A percentile compares a stretch with the other conserved stretches of the same genome.
Evolutionary conservation across 345 rosid species (phyloP).

Genomic region (Citrus medica): DNA sequence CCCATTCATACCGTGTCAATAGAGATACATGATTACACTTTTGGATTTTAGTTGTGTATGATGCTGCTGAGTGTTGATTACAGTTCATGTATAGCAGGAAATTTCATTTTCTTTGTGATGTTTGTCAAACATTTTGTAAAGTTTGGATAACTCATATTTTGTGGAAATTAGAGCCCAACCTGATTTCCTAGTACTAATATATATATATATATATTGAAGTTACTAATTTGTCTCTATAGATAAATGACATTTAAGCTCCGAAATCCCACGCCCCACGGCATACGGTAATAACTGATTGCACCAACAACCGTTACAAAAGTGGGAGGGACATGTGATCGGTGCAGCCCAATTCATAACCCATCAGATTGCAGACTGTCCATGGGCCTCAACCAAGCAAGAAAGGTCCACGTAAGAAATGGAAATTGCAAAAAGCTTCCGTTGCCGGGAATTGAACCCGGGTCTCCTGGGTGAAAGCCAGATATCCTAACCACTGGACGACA

Average conservation of each 20-base stretch:
- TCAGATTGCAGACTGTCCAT: too few species aligned
- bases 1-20: background rate
- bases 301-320: too few species aligned
- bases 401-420: too few species aligned
- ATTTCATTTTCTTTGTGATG: background rate
- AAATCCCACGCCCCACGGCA: too few species aligned
- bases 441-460: slow-evolving; percentile 72
- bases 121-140: background rate
- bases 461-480: slow-evolving; percentile 89
- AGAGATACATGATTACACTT: background rate
- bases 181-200: too few species aligned
- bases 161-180: background rate
- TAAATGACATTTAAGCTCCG: too few species aligned
- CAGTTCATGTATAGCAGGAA: background rate
- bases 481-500: slow-evolving; percentile 98
- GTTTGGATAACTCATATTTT: background rate
- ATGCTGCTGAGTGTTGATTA: background rate
- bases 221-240: too few species aligned
- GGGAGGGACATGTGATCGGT: too few species aligned
- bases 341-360: too few species aligned
- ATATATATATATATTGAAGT: too few species aligned
- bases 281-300: too few species aligned
- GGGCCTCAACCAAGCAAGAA: too few species aligned
- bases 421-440: slow-evolving; percentile 25
- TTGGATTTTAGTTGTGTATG: background rate